phyloP scores from a whole-genome alignment of 345 rosid species.

The Cardamine resedifolia region DNA sequence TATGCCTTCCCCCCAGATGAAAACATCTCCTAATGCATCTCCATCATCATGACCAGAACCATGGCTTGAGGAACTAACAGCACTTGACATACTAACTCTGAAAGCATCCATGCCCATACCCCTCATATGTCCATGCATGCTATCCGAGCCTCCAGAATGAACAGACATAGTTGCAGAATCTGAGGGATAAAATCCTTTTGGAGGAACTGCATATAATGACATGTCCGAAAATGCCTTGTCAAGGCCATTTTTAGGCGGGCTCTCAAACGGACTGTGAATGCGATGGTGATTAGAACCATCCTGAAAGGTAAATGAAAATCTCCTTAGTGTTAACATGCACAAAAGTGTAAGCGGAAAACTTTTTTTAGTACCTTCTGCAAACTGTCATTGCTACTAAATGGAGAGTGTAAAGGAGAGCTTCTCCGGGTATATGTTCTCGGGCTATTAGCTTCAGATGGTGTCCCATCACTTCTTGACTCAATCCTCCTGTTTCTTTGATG shows the following conservation, averaged over 20 bases:
- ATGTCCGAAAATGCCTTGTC: conserved; percentile 89
- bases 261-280: conserved; percentile 87
- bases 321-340: conserved; percentile 10
- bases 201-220: conserved; percentile 72
- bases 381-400: conserved; percentile 82
- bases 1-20: conserved; percentile 57
- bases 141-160: conserved; percentile 95
- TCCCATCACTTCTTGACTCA: conserved; percentile 47
- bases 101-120: conserved; percentile 73
- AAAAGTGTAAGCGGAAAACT: neutral
- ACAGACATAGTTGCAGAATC: conserved; percentile 85
- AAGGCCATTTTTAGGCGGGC: conserved; percentile 90
- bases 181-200: conserved; percentile 78
- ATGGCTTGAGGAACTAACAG: conserved; percentile 53
- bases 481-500: conserved; percentile 42
- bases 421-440: conserved; percentile 88
- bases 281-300: conserved; percentile 73
- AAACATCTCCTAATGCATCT: conserved; percentile 53
- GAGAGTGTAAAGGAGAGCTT: conserved; percentile 79
- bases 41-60: conserved; percentile 53
- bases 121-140: conserved; percentile 83
- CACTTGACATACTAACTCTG: conserved; percentile 98
- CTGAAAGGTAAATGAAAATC: conserved; percentile 42
- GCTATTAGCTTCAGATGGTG: conserved; percentile 69
- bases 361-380: conserved; percentile 65